Evolutionary conservation across 768 basidiomycete genomes (phyloP).

Genomic region (Panaeolus papilionaceus): DNA sequence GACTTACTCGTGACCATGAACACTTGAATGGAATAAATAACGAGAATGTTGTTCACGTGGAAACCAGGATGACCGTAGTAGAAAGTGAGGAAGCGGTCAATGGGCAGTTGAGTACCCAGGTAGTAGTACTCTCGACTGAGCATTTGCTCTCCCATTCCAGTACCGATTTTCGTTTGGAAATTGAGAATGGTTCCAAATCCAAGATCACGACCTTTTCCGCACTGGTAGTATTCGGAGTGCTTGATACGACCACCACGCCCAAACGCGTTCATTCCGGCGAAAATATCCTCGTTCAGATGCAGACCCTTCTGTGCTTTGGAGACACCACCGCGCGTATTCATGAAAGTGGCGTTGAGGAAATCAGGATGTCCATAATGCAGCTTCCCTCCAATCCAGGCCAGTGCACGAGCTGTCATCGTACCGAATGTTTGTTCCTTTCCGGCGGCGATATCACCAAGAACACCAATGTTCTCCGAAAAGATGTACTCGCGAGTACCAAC

Average conservation of each 20-base stretch:
- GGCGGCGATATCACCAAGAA: slow-evolving; percentile 97
- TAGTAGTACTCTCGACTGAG: slow-evolving; percentile 99
- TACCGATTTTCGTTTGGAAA: slow-evolving; percentile 99
- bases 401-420: slow-evolving; percentile 93
- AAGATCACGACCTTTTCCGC: slow-evolving; percentile 98
- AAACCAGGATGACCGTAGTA: slow-evolving; percentile 99
- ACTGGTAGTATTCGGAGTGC: slow-evolving; percentile 99
- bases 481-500: slow-evolving; percentile 99
- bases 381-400: slow-evolving; percentile 98
- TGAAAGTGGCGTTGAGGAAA: slow-evolving; percentile 97
- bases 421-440: slow-evolving; percentile 99
- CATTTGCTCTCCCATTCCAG: slow-evolving; percentile 99
- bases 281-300: slow-evolving; percentile 99
- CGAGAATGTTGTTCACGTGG: slow-evolving; percentile 99
- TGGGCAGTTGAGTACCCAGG: slow-evolving; percentile 95
- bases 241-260: slow-evolving; percentile 99
- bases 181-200: slow-evolving; percentile 99
- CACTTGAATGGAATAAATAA: slow-evolving; percentile 96
- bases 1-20: slow-evolving; percentile 94
- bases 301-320: slow-evolving; percentile 99
- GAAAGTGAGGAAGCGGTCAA: slow-evolving; percentile 99
- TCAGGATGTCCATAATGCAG: slow-evolving; percentile 99
- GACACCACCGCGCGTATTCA: slow-evolving; percentile 98
- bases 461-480: slow-evolving; percentile 99
- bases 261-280: slow-evolving; percentile 99